Evolutionary conservation across 495 filamentous ascomycete species (phyloP).

Genomic region (Neurospora sp.): DNA sequence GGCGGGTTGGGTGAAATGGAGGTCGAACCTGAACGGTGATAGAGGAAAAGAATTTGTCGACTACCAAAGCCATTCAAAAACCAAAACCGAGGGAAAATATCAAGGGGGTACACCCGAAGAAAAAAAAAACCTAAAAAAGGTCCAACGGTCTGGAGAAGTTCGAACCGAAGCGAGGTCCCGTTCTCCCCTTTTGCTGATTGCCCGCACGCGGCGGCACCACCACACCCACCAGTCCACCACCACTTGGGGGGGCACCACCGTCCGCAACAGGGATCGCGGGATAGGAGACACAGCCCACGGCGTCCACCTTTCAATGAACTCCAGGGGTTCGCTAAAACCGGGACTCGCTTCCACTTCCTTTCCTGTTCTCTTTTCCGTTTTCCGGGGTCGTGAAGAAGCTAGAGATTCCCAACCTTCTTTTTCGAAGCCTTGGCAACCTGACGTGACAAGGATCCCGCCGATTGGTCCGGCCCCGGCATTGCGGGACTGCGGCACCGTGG

Average conservation of each 20-base stretch:
- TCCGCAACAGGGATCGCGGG: not conserved
- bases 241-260: not conserved
- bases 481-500: not conserved
- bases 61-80: not conserved
- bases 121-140: not conserved
- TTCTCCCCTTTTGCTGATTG: not conserved
- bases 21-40: not conserved
- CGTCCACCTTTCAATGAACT: not conserved
- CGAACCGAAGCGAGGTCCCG: not conserved
- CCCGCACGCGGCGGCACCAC: not conserved
- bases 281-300: not conserved
- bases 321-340: not conserved
- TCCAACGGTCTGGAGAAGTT: slow-evolving; percentile 1
- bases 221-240: not conserved
- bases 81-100: not conserved
- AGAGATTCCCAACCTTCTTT: slow-evolving; percentile 1
- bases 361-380: not conserved
- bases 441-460: not conserved
- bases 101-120: not conserved
- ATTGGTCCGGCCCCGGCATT: not conserved
- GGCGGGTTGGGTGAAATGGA: slow-evolving; percentile 1
- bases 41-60: not conserved
- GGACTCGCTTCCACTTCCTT: not conserved
- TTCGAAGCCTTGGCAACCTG: not conserved
- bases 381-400: not conserved